These are phyloP conservation scores for Laguncularia racemosa DNA, from an alignment of 345 rosid species.

Conservation along the genomic window DNA sequence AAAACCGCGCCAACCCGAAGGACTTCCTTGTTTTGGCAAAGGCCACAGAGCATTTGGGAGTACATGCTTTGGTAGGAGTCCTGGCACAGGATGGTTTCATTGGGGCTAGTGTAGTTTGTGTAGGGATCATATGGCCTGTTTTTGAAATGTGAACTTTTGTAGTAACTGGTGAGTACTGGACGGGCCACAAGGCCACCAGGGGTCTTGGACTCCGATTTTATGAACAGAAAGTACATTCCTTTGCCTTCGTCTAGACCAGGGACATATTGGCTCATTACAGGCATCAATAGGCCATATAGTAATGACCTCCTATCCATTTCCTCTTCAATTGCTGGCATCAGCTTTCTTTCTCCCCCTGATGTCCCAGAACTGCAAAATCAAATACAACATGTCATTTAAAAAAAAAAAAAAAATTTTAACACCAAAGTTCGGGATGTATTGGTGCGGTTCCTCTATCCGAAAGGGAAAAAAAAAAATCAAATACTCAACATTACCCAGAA, in stretches of 20 bases:
- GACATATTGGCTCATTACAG: slow-evolving; percentile 65
- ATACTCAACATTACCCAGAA: too few relatives aligned
- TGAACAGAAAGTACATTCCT: slow-evolving; percentile 73
- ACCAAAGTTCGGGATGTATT: too few relatives aligned
- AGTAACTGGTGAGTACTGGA: slow-evolving; percentile 69
- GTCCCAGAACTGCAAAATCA: slow-evolving; percentile 75
- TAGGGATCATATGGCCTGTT: slow-evolving; percentile 60
- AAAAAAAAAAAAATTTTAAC: too few relatives aligned
- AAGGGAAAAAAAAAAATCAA: too few relatives aligned
- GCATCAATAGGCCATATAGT: slow-evolving; percentile 67
- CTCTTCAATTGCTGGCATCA: slow-evolving; percentile 76
- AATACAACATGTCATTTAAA: not conserved
- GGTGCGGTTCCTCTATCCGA: too few relatives aligned
- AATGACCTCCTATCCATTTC: slow-evolving; percentile 57
- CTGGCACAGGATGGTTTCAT: slow-evolving; percentile 66
- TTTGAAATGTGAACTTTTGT: slow-evolving; percentile 63
- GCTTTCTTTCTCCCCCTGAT: slow-evolving; percentile 77
- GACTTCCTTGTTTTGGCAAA: slow-evolving; percentile 53
- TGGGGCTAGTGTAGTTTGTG: slow-evolving; percentile 79
- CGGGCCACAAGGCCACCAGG: slow-evolving; percentile 68
- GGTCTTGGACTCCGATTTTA: slow-evolving; percentile 65
- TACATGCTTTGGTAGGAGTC: slow-evolving; percentile 83
- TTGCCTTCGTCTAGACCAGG: slow-evolving; percentile 68
- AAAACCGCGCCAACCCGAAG: slow-evolving; percentile 78
- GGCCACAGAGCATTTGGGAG: slow-evolving; percentile 73